phyloP scores from a whole-genome alignment of 2,329 filamentous ascomycete species.

The Trichoderma semiorbis region DNA sequence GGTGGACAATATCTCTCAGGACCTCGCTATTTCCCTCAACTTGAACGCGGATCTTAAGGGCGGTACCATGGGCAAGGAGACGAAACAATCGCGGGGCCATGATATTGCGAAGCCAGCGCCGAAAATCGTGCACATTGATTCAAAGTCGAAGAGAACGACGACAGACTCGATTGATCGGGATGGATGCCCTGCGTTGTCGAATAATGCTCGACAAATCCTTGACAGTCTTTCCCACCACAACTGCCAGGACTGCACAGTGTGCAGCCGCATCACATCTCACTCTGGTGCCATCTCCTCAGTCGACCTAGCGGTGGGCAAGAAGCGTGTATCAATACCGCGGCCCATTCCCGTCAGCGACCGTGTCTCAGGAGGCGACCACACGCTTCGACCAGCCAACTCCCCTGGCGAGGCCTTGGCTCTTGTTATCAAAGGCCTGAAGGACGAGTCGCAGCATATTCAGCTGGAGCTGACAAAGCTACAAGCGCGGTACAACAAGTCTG shows the following conservation, averaged over 20 bases:
- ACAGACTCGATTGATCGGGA: conserved; percentile 28
- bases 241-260: conserved; percentile 56
- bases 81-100: conserved; percentile 22
- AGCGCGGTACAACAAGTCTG: conserved; percentile 60
- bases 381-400: conserved; percentile 63
- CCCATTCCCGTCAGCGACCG: conserved; percentile 65
- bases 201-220: conserved; percentile 50
- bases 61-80: conserved; percentile 20
- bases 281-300: conserved; percentile 37
- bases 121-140: conserved; percentile 26
- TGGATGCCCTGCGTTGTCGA: conserved; percentile 47
- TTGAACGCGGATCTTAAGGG: conserved; percentile 22
- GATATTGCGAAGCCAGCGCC: conserved; percentile 26
- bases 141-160: conserved; percentile 28
- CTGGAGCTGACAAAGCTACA: conserved; percentile 62
- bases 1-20: conserved; percentile 33
- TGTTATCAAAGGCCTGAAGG: conserved; percentile 78
- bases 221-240: conserved; percentile 53
- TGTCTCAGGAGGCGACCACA: conserved; percentile 48
- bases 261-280: conserved; percentile 50
- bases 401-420: conserved; percentile 71
- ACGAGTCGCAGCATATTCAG: conserved; percentile 75
- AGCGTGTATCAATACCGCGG: conserved; percentile 59
- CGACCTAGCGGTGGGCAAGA: conserved; percentile 45
- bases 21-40: conserved; percentile 33